Base-by-base conservation (phyloP, 257 asterid species). In the Craterostigma plantagineum region DNA sequence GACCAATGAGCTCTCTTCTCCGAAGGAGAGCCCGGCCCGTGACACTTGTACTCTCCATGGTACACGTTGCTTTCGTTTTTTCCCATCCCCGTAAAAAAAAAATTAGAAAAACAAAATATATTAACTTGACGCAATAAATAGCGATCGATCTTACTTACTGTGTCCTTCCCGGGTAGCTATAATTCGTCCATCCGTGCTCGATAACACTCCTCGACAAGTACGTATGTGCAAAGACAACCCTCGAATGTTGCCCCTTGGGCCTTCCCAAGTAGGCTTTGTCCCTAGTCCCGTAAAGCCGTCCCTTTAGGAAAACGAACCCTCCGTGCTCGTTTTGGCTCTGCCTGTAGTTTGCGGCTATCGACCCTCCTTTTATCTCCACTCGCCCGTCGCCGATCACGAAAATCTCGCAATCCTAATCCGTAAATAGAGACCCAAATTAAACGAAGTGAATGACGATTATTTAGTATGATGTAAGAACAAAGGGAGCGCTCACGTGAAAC, bases 171-270 rank as follows among this genome's bases (percentile, higher is more conserved):
- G 48, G 30, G 33, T 60, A 64, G 56, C 73, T 71, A 82, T 72
- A 68, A 16, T 69, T 69, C 0, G 90, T 65, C 95, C 95, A 84
- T 6, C 92, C 95, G 43, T 69, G 75, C 44, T 77, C 67, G 12
- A 52, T 51, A 8, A 84, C 65, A 37, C 72, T 62, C 57, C 38
- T 69, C 4, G 95, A 84, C 35, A 84, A 47, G 48, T 84, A 79
- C 1, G 94, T 70, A 13, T 84, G 56, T 2, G 79, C 93, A 51
- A 73, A 84, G 46, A 84, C 47, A 3, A 79, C 92, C 57, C 76
- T 66, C 0, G 95, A 79, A 52, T 73, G 72, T 14, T 71, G 54
- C 18, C 83, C 95, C 38, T 54, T 55, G 10, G 91, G 70, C 50
- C 93, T 84, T 4, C 95, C 95, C 47, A 84, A 61, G 52, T 65